Conservation (phyloP, 805 yeast genomes). For the Cephaloascus fragrans region DNA sequence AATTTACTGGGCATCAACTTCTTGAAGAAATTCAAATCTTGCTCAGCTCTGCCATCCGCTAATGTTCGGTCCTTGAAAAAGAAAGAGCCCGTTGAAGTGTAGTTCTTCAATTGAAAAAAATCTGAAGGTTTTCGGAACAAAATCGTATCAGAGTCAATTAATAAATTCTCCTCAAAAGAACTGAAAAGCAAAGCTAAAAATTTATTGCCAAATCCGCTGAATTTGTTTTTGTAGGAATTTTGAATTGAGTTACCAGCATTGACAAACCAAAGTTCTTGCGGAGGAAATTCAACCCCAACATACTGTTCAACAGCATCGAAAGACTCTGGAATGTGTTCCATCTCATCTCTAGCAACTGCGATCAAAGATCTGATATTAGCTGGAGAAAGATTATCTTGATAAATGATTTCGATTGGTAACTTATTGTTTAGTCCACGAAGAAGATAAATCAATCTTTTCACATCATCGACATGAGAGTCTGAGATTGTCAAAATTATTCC, state of each 20-base stretch:
- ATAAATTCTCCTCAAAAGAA: constrained; percentile 23
- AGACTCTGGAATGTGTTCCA: background rate
- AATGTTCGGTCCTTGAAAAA: constrained; percentile 11
- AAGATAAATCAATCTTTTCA: constrained; percentile 7
- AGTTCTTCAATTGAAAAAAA: constrained; percentile 7
- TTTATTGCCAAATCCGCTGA: constrained; percentile 23
- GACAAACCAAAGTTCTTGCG: constrained; percentile 22
- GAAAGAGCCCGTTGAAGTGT: constrained; percentile 5
- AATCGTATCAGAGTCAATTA: constrained; percentile 32
- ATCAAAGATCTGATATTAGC: background rate
- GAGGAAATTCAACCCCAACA: constrained; percentile 5
- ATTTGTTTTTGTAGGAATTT: constrained; percentile 11
- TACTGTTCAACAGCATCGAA: background rate
- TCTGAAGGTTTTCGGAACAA: constrained; percentile 14
- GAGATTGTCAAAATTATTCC: constrained; percentile 23
- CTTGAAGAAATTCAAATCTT: constrained; percentile 5
- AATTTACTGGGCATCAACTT: constrained; percentile 4
- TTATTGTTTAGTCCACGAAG: constrained; percentile 10
- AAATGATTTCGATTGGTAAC: constrained; percentile 10
- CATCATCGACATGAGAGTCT: constrained; percentile 18
- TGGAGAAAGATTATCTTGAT: constrained; percentile 4
- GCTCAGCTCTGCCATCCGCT: constrained; percentile 5
- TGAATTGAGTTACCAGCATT: constrained; percentile 14
- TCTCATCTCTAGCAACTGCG: background rate
- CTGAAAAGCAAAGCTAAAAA: constrained; percentile 23